A percentile compares a stretch with the other conserved stretches of the same genome.
These are phyloP conservation scores for Pulveroboletus sp. DNA, from an alignment of 768 basidiomycete genomes.

Conservation along the genomic window DNA sequence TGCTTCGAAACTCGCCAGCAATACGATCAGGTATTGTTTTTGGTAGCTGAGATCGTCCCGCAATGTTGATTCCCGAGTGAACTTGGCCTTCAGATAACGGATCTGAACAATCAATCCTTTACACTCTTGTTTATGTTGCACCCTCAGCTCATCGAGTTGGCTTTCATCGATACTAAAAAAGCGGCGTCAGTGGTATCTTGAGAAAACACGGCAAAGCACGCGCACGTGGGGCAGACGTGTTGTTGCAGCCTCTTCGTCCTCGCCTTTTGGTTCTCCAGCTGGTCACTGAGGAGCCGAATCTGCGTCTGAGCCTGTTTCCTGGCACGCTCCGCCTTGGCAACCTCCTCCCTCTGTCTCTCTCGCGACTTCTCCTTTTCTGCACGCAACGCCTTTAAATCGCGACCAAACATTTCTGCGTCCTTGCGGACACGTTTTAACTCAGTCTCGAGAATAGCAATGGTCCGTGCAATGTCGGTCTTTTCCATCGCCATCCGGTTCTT, in stretches of 20 bases:
- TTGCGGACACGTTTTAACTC: constrained; percentile 73
- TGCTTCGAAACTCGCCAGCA: constrained; percentile 69
- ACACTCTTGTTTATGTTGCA: constrained; percentile 81
- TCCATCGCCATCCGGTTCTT: constrained; percentile 59
- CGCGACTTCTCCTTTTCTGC: constrained; percentile 66
- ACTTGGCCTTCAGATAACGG: constrained; percentile 88
- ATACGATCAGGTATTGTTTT: constrained; percentile 79
- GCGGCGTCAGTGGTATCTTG: too few relatives aligned
- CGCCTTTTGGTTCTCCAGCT: constrained; percentile 53
- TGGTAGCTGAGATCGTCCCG: constrained; percentile 78
- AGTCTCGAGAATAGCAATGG: constrained; percentile 64
- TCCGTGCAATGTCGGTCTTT: constrained; percentile 62
- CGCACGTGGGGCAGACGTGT: constrained; percentile 63
- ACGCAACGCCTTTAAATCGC: constrained; percentile 67
- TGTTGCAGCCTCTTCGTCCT: constrained; percentile 38
- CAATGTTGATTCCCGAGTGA: constrained; percentile 79
- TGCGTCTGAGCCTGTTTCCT: constrained; percentile 69
- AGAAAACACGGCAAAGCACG: constrained; percentile 10
- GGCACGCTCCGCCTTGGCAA: constrained; percentile 52
- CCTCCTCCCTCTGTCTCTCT: constrained; percentile 53
- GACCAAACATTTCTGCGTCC: constrained; percentile 76
- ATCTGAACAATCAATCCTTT: constrained; percentile 91
- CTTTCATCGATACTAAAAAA: constrained; percentile 44
- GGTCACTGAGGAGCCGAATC: constrained; percentile 63
- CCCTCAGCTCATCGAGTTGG: constrained; percentile 53